A percentile compares a stretch with the other conserved stretches of the same genome.
phyloP scores from a whole-genome alignment of 1,284 basidiomycete genomes.

The Melampsora larici-populina region DNA sequence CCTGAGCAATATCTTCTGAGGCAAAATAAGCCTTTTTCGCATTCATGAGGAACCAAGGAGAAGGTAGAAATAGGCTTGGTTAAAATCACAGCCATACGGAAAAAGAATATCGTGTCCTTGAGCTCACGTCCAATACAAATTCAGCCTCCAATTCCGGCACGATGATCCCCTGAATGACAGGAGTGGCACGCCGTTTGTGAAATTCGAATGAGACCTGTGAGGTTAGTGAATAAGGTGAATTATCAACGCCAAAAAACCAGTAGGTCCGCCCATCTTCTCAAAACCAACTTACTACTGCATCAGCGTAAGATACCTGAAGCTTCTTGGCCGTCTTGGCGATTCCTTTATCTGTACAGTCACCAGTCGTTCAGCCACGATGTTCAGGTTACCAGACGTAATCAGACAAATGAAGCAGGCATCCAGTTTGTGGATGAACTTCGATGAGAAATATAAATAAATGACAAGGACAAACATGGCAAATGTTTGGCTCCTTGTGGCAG shows the following conservation, averaged over 20 bases:
- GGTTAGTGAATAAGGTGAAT: neutral
- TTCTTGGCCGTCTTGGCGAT: conserved; percentile 81
- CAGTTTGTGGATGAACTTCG: neutral
- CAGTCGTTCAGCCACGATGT: neutral
- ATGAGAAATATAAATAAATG: neutral
- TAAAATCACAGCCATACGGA: neutral
- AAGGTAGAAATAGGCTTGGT: neutral
- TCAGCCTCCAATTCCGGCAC: conserved; percentile 76
- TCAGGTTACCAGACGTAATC: neutral
- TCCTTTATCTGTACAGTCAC: conserved; percentile 60
- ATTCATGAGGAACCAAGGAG: neutral
- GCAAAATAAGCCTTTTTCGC: conserved; percentile 71
- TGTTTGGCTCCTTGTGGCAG: conserved; percentile 81
- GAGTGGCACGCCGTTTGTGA: conserved; percentile 79
- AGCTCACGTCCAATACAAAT: conserved; percentile 68
- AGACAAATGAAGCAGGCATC: neutral
- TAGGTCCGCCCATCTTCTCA: neutral
- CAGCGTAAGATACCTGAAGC: conserved; percentile 82
- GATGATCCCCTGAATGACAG: conserved; percentile 81
- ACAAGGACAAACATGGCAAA: conserved; percentile 63
- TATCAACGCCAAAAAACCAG: neutral
- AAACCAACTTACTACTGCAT: conserved; percentile 71
- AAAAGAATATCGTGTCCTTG: neutral
- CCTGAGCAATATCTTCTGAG: conserved; percentile 70
- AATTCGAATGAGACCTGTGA: conserved; percentile 87